Evolutionary conservation across 306 rosid species (phyloP).

Genomic region (Aeschynomene evenia): DNA sequence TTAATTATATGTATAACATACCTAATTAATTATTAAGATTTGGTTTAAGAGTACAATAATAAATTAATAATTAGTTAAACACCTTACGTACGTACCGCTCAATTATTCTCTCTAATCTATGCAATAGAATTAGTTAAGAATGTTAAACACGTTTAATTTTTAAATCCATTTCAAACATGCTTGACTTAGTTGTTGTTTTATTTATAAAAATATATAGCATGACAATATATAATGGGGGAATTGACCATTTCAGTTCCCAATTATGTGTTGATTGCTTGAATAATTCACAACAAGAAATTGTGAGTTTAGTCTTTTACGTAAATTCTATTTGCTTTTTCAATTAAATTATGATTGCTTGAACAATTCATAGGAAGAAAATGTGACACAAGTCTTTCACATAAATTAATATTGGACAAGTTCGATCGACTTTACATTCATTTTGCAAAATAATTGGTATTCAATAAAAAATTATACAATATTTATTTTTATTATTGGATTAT

Average conservation of each 20-base stretch:
- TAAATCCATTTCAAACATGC: neutral
- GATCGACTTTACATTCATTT: neutral
- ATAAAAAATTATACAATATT: too few species aligned
- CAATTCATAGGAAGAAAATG: neutral
- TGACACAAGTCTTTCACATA: neutral
- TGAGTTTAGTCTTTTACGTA: neutral
- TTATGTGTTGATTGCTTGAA: neutral
- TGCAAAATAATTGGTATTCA: too few species aligned
- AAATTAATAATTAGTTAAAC: neutral
- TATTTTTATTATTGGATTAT: too few species aligned
- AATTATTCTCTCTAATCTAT: neutral
- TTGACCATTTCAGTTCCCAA: slow-evolving; percentile 21
- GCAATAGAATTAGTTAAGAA: neutral
- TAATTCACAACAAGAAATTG: neutral
- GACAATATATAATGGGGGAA: neutral
- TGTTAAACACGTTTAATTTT: neutral
- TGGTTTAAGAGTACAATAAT: neutral
- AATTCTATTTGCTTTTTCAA: neutral
- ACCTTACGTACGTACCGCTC: neutral
- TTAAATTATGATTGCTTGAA: neutral
- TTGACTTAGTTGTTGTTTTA: neutral
- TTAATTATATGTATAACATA: neutral
- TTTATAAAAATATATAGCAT: neutral
- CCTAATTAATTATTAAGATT: neutral
- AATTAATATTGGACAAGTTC: neutral